Percentiles rank a stretch among this genome's conserved stretches.
phyloP scores from a whole-genome alignment of 78 protist genomes.

The Ministeria vibrans region DNA sequence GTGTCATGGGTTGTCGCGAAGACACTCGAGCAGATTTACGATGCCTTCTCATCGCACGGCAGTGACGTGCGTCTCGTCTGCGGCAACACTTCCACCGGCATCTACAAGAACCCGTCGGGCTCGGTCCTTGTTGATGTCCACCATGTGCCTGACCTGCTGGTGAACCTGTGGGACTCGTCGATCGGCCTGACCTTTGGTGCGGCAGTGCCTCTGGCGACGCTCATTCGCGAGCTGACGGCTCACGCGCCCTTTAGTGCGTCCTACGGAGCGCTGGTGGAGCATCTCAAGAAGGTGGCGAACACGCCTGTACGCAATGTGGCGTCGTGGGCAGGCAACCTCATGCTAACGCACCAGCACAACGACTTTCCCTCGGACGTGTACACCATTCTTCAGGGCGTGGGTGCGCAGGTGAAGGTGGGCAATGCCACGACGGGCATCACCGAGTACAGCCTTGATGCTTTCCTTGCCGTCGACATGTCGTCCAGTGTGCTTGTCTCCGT shows the following conservation, averaged over 20 bases:
- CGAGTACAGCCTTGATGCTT: neutral
- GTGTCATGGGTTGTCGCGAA: too few species aligned
- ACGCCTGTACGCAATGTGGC: conserved; percentile 25
- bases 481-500: neutral
- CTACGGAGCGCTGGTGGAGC: neutral
- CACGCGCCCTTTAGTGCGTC: neutral
- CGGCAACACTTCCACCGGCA: conserved; percentile 30
- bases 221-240: neutral
- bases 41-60: neutral
- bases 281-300: conserved; percentile 2
- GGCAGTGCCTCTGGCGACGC: neutral
- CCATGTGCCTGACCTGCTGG: conserved; percentile 13
- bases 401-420: neutral
- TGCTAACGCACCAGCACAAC: neutral
- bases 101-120: conserved; percentile 2
- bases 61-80: neutral
- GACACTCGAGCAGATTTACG: neutral
- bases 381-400: conserved; percentile 1
- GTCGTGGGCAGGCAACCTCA: conserved; percentile 32
- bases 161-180: neutral
- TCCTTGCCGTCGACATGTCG: neutral
- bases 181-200: conserved; percentile 8
- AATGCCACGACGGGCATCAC: neutral
- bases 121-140: neutral
- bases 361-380: conserved; percentile 28